Base-by-base conservation (phyloP, 1,284 basidiomycete genomes). In the Moesziomyces sp. region DNA sequence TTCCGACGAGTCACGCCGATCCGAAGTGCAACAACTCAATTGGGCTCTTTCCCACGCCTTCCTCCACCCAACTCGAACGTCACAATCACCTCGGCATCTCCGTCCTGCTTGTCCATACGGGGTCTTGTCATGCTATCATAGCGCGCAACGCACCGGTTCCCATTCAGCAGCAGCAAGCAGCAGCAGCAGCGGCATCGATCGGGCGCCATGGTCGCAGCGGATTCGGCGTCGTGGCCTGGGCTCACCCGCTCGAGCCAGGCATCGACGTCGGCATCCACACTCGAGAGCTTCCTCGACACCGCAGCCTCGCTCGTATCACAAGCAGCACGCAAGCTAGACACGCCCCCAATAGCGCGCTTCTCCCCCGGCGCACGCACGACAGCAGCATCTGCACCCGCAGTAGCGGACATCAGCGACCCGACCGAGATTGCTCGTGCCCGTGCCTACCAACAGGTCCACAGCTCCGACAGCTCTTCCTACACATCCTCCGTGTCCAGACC, bases 201-300 rank as follows among this genome's bases (percentile, higher is more conserved):
- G 13, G 30, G 26, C 26, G 8, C n/a, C 50, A 52, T 40, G 54
- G 18, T 28, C 11, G n/a, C 44, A 43, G 59, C 45, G 19, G 58
- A 64, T 23, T 28, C 53, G 11, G 49, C 26, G n/a, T 45, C 55
- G 6, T 33, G 55, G 40, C 46, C 46, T 1, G 53, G 30, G 10
- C 51, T 68, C 14, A 73, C 60, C 13, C 64, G 70, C 8, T 73
- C 70, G 1, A 64, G 57, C 28, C 71, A 68, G 42, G 71, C 71
- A 8, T 74, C 71, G 1, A 65, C 65, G 3, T 74, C 71, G 11
- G 65, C 65, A 2, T 68, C 71, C 5, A 74, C 71, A 9, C 62
- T 74, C 19, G 71, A 74, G 13, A 67, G 58, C 40, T 73, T 73
- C 47, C 51, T 73, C 10, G 24, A 53, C 7, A 54, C 56, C 23